phyloP scores from a whole-genome alignment of 1,284 basidiomycete species.

The Boletus holoroseus region DNA sequence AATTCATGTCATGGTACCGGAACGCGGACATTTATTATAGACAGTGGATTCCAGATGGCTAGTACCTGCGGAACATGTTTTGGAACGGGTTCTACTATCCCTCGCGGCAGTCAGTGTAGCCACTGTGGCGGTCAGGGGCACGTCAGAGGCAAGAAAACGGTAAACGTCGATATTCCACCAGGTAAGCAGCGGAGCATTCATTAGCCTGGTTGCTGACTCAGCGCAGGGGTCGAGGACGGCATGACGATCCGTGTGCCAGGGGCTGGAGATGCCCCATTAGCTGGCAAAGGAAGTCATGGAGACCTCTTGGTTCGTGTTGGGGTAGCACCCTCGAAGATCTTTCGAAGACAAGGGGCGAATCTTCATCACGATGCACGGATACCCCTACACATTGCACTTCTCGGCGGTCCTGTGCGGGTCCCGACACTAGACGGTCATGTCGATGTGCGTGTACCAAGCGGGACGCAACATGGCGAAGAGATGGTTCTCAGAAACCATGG shows the following conservation, averaged over 20 bases:
- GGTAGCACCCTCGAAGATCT: conserved; percentile 79
- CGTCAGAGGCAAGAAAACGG: conserved; percentile 73
- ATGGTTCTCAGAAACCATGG: conserved; percentile 92
- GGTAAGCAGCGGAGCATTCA: conserved; percentile 45
- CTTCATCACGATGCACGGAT: conserved; percentile 89
- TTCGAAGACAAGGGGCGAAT: conserved; percentile 89
- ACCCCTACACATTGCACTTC: conserved; percentile 86
- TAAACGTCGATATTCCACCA: conserved; percentile 83
- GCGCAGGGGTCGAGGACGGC: conserved; percentile 88
- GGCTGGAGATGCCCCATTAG: conserved; percentile 82
- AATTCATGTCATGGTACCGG: conserved; percentile 82
- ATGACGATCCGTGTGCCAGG: conserved; percentile 86
- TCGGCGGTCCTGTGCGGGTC: conserved; percentile 89
- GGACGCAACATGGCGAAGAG: conserved; percentile 96
- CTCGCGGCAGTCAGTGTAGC: conserved; percentile 74
- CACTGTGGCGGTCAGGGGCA: conserved; percentile 86
- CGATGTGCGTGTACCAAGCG: conserved; percentile 87
- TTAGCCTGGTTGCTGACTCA: conserved; percentile 10
- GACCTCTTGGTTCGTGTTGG: conserved; percentile 87
- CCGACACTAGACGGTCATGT: conserved; percentile 96
- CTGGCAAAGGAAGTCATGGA: conserved; percentile 72
- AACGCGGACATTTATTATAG: conserved; percentile 85
- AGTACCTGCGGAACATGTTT: conserved; percentile 83
- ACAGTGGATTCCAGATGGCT: conserved; percentile 96
- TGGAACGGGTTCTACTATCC: conserved; percentile 80